Percentiles rank a stretch among this genome's conserved stretches.
These are phyloP conservation scores for Gossypium trilobum DNA, from an alignment of 441 rosid species.

Conservation along the genomic window DNA sequence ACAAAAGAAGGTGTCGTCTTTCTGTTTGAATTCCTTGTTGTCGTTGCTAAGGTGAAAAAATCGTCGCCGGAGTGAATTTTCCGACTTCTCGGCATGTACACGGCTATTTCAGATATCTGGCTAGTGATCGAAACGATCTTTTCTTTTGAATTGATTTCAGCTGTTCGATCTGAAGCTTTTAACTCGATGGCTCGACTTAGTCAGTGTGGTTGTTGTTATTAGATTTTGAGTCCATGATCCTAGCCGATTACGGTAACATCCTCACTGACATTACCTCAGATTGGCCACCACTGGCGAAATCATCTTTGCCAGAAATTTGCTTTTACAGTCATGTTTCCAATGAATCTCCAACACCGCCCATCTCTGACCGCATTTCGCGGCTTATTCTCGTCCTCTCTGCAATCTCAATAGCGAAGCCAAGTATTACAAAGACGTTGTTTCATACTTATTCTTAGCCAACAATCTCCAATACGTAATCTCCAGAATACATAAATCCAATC, in stretches of 20 bases:
- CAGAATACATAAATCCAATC: conserved; percentile 41
- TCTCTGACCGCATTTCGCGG: conserved; percentile 43
- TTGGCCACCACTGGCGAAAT: too few species aligned
- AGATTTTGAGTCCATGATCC: too few species aligned
- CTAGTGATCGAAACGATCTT: conserved; percentile 19
- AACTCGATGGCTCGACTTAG: too few species aligned
- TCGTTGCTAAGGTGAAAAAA: conserved; percentile 42
- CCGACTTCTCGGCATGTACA: conserved; percentile 46
- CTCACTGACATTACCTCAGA: too few species aligned
- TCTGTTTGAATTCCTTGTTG: conserved; percentile 56
- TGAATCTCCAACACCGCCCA: conserved; percentile 27
- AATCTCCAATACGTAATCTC: conserved; percentile 49
- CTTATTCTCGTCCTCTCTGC: conserved; percentile 53
- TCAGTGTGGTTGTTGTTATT: too few species aligned
- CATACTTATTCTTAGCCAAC: conserved; percentile 66
- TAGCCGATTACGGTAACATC: too few species aligned
- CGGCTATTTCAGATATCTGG: conserved; percentile 34
- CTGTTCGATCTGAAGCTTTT: too few species aligned
- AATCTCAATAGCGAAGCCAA: conserved; percentile 61
- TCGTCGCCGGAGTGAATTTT: conserved; percentile 43
- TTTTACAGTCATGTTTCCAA: background rate
- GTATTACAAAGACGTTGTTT: conserved; percentile 38
- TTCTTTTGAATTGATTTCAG: too few species aligned
- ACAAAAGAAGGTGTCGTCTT: conserved; percentile 48
- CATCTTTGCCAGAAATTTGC: too few species aligned